Evolutionary conservation across 208 protist genomes (phyloP).

Genomic region (Leptomonas pyrrhocoris): DNA sequence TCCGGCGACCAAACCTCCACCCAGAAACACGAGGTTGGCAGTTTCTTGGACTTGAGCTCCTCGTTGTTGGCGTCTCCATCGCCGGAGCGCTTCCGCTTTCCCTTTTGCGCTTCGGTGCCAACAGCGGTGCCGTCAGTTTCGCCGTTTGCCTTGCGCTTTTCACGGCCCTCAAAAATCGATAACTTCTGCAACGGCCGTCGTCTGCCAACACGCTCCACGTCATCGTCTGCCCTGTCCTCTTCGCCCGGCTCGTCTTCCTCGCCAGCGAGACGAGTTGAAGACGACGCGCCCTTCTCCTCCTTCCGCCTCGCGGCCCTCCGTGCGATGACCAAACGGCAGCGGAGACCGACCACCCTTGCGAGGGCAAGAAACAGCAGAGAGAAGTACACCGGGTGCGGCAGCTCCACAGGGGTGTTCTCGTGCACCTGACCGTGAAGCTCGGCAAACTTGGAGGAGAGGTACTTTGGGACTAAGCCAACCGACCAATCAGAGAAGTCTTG

Average conservation of each 20-base stretch:
- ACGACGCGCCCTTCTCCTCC: slow-evolving; percentile 9
- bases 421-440: slow-evolving; percentile 13
- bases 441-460: slow-evolving; percentile 19
- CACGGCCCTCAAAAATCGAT: slow-evolving; percentile 42
- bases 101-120: not conserved
- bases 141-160: slow-evolving; percentile 20
- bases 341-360: slow-evolving; percentile 47
- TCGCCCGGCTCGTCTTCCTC: slow-evolving; percentile 13
- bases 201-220: not conserved
- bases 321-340: slow-evolving; percentile 54
- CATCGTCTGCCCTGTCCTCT: slow-evolving; percentile 9
- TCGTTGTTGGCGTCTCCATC: slow-evolving; percentile 19
- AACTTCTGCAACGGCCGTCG: slow-evolving; percentile 22
- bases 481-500: slow-evolving; percentile 49
- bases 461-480: slow-evolving; percentile 16
- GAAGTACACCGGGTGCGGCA: slow-evolving; percentile 65
- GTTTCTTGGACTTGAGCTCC: slow-evolving; percentile 45
- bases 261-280: not conserved
- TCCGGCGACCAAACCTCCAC: slow-evolving; percentile 87
- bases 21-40: slow-evolving; percentile 85
- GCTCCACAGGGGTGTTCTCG: slow-evolving; percentile 9
- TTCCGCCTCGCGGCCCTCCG: slow-evolving; percentile 22
- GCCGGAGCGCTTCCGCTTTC: slow-evolving; percentile 8
- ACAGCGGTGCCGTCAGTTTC: not conserved
- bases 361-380: slow-evolving; percentile 56